These are phyloP conservation scores for Trichocomaceae sp. DNA, from an alignment of 2,329 filamentous ascomycete species.

Conservation along the genomic window DNA sequence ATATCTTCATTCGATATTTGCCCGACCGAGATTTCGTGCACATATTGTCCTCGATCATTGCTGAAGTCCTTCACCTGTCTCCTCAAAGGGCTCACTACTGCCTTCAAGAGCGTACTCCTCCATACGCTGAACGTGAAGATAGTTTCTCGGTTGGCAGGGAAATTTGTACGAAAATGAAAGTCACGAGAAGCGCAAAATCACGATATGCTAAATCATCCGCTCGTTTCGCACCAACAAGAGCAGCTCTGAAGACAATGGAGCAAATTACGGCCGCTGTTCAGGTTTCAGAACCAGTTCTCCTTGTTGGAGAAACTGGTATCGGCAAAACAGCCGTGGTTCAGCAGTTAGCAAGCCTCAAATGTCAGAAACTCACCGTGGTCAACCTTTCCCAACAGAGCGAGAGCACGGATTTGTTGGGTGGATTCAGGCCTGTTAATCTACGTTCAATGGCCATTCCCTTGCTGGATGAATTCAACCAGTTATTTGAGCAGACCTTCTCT, in stretches of 20 bases:
- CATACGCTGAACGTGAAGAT: slow-evolving; percentile 55
- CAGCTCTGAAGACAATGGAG: slow-evolving; percentile 78
- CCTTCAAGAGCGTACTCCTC: slow-evolving; percentile 64
- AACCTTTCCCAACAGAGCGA: slow-evolving; percentile 98
- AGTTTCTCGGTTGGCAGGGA: slow-evolving; percentile 61
- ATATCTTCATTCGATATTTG: slow-evolving; percentile 82
- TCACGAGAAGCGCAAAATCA: slow-evolving; percentile 41
- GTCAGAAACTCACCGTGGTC: slow-evolving; percentile 81
- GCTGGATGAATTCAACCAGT: slow-evolving; percentile 86
- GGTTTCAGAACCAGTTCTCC: slow-evolving; percentile 77
- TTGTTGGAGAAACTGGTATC: slow-evolving; percentile 98
- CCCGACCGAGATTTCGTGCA: slow-evolving; percentile 57
- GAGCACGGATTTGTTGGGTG: slow-evolving; percentile 87
- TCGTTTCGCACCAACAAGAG: slow-evolving; percentile 78
- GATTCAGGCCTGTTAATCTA: slow-evolving; percentile 92
- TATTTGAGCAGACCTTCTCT: slow-evolving; percentile 85
- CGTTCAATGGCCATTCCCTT: slow-evolving; percentile 80
- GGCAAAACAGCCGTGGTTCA: slow-evolving; percentile 97
- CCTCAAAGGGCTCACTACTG: slow-evolving; percentile 74
- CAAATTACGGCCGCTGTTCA: slow-evolving; percentile 78
- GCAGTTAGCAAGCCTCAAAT: slow-evolving; percentile 75
- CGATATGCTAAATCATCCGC: slow-evolving; percentile 28
- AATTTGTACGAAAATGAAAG: slow-evolving; percentile 52
- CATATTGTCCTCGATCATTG: slow-evolving; percentile 57
- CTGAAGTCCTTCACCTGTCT: slow-evolving; percentile 80